Evolutionary conservation across 163 green algal genomes (phyloP), one percentile per base, ranked within the genome.

Genomic region (Picocystis sp.): DNA sequence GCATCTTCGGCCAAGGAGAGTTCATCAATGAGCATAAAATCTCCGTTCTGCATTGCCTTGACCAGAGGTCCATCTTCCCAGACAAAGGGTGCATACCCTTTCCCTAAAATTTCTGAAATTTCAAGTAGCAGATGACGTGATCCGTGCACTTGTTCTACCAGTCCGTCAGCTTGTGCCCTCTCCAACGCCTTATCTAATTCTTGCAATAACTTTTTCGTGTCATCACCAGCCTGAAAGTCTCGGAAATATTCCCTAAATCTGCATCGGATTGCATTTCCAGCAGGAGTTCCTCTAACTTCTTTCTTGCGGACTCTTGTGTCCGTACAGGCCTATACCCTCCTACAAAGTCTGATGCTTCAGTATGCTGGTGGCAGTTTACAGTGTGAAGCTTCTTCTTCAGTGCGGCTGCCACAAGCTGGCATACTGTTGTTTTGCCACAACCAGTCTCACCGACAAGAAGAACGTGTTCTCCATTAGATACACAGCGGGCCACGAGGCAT

Each of bases 321-420:
- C 84, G 69, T 8, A 65, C 61, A 0, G 88, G 88, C 8, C 88
- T 53, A 61, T 87, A 95, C 13, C 87, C 84, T 19, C 91, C 91
- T 42, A 99, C 61, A 56, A 99, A 94, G 77, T 99, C 91, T 0
- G 78, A 82, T 2, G 87, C 83, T 70, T 99, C 91, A 1, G 91
- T 96, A 77, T 96, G 87, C 70, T 95, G 84, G 74, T 96, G 94
- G 78, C 90, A 98, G 71, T 98, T 98, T 62, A 98, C 62, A 42
- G 94, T 92, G 57, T 87, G 79, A 56, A 99, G 72, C 11, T 61
- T 63, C 63, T 92, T 85, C n/a, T 69, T 71, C 2, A 76, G 59
- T 58, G 90, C 74, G 24, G 83, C 60, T 17, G 88, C 84, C 25
- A 92, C 62, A 66, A 94, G 65, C 75, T 98, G 90, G 60, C 83